Percentiles rank a stretch among this genome's conserved stretches.
phyloP scores from a whole-genome alignment of 305 asterid species.

The Caryopteris hybrid region DNA sequence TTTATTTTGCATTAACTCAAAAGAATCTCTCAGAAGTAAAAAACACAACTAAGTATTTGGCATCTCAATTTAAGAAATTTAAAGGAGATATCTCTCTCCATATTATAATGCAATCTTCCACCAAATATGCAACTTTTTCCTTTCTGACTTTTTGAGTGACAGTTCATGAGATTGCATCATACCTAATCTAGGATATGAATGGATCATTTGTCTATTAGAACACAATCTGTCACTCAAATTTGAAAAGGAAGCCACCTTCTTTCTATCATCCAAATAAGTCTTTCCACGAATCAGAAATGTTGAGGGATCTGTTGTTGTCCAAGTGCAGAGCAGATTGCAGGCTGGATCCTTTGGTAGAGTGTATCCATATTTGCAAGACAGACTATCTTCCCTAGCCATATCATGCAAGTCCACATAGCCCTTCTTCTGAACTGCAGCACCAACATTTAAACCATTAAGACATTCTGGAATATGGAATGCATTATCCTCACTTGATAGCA shows the following conservation, averaged over 20 bases:
- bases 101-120: neutral
- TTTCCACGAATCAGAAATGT: conserved; percentile 87
- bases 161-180: neutral
- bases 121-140: neutral
- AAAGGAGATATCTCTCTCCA: neutral
- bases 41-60: neutral
- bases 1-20: conserved; percentile 2
- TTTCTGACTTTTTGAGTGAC: neutral
- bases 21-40: conserved; percentile 8
- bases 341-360: conserved; percentile 87
- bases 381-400: conserved; percentile 64
- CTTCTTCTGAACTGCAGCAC: conserved; percentile 82
- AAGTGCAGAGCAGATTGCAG: conserved; percentile 81
- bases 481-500: conserved; percentile 14
- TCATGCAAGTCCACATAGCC: conserved; percentile 94
- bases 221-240: conserved; percentile 1
- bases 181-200: neutral
- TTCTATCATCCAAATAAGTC: conserved; percentile 84
- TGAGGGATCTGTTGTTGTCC: conserved; percentile 83
- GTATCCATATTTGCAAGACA: conserved; percentile 70
- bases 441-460: conserved; percentile 18
- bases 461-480: conserved; percentile 8
- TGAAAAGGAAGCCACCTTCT: conserved; percentile 52
- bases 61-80: neutral
- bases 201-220: neutral